Evolutionary conservation across 768 basidiomycete genomes (phyloP).

Genomic region (Hydnum rufescens): DNA sequence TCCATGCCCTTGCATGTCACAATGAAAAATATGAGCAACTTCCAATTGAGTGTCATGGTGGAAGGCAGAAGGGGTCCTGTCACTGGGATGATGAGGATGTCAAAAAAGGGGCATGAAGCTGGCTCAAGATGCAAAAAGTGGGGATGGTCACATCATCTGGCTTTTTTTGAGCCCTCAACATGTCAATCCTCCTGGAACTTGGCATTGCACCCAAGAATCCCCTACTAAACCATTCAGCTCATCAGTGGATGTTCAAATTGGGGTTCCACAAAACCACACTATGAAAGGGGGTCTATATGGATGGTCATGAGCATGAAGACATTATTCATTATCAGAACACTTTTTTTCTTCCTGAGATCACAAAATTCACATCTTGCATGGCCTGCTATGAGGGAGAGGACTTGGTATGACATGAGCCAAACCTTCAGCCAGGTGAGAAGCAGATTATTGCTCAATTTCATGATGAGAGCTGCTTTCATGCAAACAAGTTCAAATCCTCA

Average conservation of each 20-base stretch:
- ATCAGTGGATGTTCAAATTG: not conserved
- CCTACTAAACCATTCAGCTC: not conserved
- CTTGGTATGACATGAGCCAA: slow-evolving; percentile 11
- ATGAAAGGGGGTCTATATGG: not conserved
- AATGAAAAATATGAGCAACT: not conserved
- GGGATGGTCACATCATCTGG: not conserved
- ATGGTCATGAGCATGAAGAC: too few relatives aligned
- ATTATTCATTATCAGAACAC: slow-evolving; percentile 18
- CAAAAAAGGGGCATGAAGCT: not conserved
- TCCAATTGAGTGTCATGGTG: not conserved
- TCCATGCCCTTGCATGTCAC: not conserved
- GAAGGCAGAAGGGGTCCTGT: not conserved
- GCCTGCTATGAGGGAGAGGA: not conserved
- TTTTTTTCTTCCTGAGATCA: slow-evolving; percentile 14
- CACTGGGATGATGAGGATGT: too few relatives aligned
- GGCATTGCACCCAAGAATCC: not conserved
- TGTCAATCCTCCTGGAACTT: not conserved
- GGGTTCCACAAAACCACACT: not conserved
- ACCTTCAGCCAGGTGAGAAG: too few relatives aligned
- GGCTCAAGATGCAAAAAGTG: not conserved
- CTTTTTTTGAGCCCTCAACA: not conserved
- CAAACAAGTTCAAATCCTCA: too few relatives aligned
- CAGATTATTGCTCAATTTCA: too few relatives aligned
- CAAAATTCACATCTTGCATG: slow-evolving; percentile 1
- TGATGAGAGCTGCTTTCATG: too few relatives aligned